phyloP scores from a whole-genome alignment of 2,329 filamentous ascomycete species.

The Hypoxylon sp. region DNA sequence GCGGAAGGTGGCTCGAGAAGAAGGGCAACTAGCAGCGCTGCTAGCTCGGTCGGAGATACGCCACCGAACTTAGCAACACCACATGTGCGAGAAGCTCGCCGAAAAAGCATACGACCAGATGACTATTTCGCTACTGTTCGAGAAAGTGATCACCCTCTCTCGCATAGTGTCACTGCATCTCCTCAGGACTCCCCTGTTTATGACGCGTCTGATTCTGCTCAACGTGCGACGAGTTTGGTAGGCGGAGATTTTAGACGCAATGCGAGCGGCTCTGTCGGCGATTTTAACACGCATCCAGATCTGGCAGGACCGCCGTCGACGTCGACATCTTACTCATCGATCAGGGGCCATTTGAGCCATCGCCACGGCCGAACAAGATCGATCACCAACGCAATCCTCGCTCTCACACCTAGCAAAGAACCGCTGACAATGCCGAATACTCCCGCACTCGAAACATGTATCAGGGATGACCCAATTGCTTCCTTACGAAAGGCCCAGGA shows the following conservation, averaged over 20 bases:
- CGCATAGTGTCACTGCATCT: conserved; percentile 80
- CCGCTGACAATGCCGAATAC: conserved; percentile 57
- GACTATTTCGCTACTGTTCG: conserved; percentile 66
- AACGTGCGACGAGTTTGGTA: conserved; percentile 59
- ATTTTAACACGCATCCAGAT: conserved; percentile 58
- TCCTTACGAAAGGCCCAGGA: conserved; percentile 62
- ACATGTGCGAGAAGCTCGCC: conserved; percentile 66
- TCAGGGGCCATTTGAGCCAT: conserved; percentile 52
- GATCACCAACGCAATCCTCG: conserved; percentile 62
- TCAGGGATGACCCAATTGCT: conserved; percentile 60
- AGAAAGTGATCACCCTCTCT: conserved; percentile 77
- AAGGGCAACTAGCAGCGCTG: conserved; percentile 73
- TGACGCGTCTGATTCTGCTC: conserved; percentile 53
- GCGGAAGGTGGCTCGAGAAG: conserved; percentile 68
- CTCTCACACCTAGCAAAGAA: conserved; percentile 57
- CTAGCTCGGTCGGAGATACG: conserved; percentile 74
- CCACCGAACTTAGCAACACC: conserved; percentile 63
- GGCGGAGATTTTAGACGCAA: conserved; percentile 55
- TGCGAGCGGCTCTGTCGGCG: conserved; percentile 54
- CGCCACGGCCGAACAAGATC: conserved; percentile 63
- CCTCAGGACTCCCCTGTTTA: conserved; percentile 66
- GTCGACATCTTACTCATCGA: conserved; percentile 51
- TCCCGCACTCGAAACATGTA: conserved; percentile 55
- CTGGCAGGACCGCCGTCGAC: conserved; percentile 52
- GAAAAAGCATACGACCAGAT: conserved; percentile 69